Percentiles rank a stretch among this genome's conserved stretches.
Conservation (phyloP, 768 basidiomycete species). For the Lactarius tabidus region DNA sequence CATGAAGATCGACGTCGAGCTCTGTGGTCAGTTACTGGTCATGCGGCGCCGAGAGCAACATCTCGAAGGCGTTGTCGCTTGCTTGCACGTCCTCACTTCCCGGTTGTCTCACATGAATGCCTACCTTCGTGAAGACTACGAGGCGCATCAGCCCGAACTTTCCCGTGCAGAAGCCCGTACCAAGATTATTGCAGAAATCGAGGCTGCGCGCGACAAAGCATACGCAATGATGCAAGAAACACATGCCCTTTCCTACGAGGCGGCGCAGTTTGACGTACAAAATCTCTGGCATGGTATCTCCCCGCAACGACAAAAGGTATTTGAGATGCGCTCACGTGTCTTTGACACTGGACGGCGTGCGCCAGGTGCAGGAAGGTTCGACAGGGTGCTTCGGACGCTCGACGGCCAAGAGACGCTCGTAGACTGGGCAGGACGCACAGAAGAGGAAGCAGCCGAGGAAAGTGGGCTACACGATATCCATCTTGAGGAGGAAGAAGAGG, state of each 20-base stretch:
- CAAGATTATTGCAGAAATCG: constrained; percentile 49
- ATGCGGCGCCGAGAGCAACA: constrained; percentile 66
- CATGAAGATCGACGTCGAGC: constrained; percentile 76
- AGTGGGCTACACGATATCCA: constrained; percentile 33
- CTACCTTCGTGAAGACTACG: constrained; percentile 55
- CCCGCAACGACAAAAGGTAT: constrained; percentile 56
- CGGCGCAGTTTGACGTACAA: constrained; percentile 59
- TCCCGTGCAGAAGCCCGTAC: constrained; percentile 44
- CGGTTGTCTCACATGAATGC: constrained; percentile 54
- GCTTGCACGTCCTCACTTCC: constrained; percentile 52
- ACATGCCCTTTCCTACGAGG: constrained; percentile 66
- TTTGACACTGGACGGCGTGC: constrained; percentile 58
- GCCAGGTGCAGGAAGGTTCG: constrained; percentile 55
- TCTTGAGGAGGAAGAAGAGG: constrained; percentile 41
- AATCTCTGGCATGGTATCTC: constrained; percentile 65
- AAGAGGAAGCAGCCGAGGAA: constrained; percentile 76
- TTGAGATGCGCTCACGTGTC: constrained; percentile 61
- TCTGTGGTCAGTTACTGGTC: constrained; percentile 69
- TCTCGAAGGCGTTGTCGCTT: constrained; percentile 57
- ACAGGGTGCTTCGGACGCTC: constrained; percentile 65
- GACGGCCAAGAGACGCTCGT: constrained; percentile 60
- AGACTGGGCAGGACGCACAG: constrained; percentile 65
- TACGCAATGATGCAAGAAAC: constrained; percentile 57
- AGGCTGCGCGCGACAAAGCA: constrained; percentile 45
- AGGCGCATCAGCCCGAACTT: constrained; percentile 47